phyloP scores from a whole-genome alignment of 768 basidiomycete genomes.

The Stropharia rugosoannulata region DNA sequence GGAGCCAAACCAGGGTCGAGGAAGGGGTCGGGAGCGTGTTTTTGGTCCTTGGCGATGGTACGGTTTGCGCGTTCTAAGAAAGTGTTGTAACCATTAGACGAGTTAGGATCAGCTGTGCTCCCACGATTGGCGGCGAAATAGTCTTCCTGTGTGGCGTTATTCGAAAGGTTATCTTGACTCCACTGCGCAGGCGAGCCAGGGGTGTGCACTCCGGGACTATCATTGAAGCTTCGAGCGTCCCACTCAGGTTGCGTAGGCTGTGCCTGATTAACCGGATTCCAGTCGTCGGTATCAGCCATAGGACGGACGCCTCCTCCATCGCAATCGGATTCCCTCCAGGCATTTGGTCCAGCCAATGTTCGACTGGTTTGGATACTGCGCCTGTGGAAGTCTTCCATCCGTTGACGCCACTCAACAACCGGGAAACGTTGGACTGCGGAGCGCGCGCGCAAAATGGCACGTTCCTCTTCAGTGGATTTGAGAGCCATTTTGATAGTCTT shows the following conservation, averaged over 20 bases:
- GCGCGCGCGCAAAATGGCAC: conserved; percentile 88
- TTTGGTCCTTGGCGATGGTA: conserved; percentile 79
- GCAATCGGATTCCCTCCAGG: conserved; percentile 78
- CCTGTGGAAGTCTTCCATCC: conserved; percentile 92
- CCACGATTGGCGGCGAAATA: conserved; percentile 42
- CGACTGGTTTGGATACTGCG: conserved; percentile 80
- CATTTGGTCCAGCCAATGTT: conserved; percentile 61
- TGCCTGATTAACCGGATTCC: conserved; percentile 69
- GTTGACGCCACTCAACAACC: conserved; percentile 96
- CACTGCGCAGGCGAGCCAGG: conserved; percentile 64
- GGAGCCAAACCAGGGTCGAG: conserved; percentile 62
- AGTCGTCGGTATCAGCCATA: conserved; percentile 73
- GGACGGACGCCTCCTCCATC: conserved; percentile 44
- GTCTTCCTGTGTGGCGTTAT: conserved; percentile 50
- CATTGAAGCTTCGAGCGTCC: conserved; percentile 61
- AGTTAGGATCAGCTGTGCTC: conserved; percentile 27
- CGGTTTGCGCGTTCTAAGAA: conserved; percentile 87
- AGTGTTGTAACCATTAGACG: conserved; percentile 53
- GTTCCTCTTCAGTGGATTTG: conserved; percentile 87
- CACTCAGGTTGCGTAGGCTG: conserved; percentile 74
- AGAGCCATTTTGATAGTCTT: conserved; percentile 95
- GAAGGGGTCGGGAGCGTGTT: conserved; percentile 84
- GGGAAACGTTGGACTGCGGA: conserved; percentile 97
- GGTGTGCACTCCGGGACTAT: conserved; percentile 33
- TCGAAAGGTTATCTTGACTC: conserved; percentile 58